phyloP scores from a whole-genome alignment of 208 protist genomes.

The Leptomonas pyrrhocoris region DNA sequence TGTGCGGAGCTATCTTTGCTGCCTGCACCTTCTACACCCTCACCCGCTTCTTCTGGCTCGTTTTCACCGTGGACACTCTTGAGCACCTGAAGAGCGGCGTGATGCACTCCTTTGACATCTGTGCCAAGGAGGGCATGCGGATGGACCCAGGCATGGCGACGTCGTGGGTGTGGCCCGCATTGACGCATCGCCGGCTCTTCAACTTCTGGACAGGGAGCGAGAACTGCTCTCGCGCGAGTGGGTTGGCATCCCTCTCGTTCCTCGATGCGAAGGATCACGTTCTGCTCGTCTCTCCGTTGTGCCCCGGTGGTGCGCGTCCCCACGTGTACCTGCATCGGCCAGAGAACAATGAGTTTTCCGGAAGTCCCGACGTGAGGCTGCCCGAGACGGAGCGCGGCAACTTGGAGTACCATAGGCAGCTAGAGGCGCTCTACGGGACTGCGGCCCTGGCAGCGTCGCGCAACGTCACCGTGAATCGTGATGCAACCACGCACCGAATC shows the following conservation, averaged over 20 bases:
- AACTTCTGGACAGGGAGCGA: conserved; percentile 54
- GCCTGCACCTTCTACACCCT: neutral
- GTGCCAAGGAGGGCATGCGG: conserved; percentile 36
- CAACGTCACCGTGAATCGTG: conserved; percentile 48
- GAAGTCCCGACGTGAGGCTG: conserved; percentile 13
- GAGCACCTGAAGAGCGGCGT: conserved; percentile 36
- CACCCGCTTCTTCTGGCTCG: neutral
- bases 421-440: conserved; percentile 42
- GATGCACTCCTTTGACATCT: conserved; percentile 42
- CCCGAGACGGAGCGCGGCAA: conserved; percentile 23
- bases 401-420: conserved; percentile 37
- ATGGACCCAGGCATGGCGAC: conserved; percentile 27
- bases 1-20: neutral
- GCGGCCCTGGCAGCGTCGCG: conserved; percentile 19
- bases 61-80: conserved; percentile 22
- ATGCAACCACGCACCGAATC: conserved; percentile 28
- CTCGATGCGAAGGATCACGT: conserved; percentile 37
- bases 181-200: conserved; percentile 42
- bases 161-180: conserved; percentile 51
- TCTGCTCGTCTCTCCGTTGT: conserved; percentile 48
- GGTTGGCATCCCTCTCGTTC: conserved; percentile 33
- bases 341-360: conserved; percentile 50
- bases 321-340: conserved; percentile 51
- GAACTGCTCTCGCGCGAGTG: conserved; percentile 17
- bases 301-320: conserved; percentile 32